Conservation (phyloP, 2,329 filamentous ascomycete species). For the Aschersonia sp. region DNA sequence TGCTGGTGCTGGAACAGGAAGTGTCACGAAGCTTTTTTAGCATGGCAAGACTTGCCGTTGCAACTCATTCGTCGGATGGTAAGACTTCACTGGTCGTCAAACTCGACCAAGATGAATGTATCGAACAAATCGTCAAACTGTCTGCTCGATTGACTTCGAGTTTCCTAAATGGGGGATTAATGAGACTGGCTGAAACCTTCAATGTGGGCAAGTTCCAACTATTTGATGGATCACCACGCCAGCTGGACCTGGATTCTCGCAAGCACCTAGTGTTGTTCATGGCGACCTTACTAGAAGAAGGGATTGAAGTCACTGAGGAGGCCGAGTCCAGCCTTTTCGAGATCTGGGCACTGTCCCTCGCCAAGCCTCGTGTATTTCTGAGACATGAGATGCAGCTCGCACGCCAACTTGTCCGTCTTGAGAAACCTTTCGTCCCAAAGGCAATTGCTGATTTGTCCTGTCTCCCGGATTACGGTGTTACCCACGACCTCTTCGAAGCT, state of each 20-base stretch:
- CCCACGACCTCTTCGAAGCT: conserved; percentile 33
- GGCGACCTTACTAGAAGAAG: conserved; percentile 29
- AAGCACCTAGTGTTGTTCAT: conserved; percentile 36
- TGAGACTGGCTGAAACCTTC: conserved; percentile 30
- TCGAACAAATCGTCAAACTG: conserved; percentile 29
- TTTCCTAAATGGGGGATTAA: conserved; percentile 29
- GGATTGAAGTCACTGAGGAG: conserved; percentile 30
- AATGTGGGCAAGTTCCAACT: conserved; percentile 31
- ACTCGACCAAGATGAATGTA: conserved; percentile 16
- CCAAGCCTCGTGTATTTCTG: conserved; percentile 31
- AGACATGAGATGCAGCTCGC: conserved; percentile 36
- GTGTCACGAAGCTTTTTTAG: conserved; percentile 31
- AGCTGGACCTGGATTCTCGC: conserved; percentile 25
- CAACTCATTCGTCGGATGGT: conserved; percentile 5
- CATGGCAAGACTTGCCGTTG: conserved; percentile 26
- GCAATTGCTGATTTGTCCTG: conserved; percentile 20
- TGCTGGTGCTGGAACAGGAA: conserved; percentile 31
- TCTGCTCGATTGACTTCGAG: conserved; percentile 30
- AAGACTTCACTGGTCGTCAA: conserved; percentile 5
- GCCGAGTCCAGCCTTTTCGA: conserved; percentile 29
- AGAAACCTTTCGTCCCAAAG: conserved; percentile 27
- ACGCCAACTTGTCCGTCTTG: conserved; percentile 25
- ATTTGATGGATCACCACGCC: conserved; percentile 27
- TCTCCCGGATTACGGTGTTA: conserved; percentile 32
- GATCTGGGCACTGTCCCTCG: conserved; percentile 37